Evolutionary conservation across 2,329 filamentous ascomycete genomes (phyloP).

Genomic region (Simplicillium sp.): DNA sequence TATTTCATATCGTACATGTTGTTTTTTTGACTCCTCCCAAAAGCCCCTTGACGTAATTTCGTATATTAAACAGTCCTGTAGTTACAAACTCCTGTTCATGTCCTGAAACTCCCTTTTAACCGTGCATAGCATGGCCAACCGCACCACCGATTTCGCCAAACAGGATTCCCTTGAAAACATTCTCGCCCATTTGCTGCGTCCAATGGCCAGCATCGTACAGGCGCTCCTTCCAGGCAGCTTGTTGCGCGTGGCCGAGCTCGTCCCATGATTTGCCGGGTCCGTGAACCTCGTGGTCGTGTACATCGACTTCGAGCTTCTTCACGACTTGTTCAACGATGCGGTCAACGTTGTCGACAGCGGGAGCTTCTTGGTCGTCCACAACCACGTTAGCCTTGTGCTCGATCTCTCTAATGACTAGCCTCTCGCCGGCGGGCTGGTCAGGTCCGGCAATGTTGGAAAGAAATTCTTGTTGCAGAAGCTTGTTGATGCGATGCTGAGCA

Average conservation of each 20-base stretch:
- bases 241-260: conserved; percentile 54
- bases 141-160: conserved; percentile 63
- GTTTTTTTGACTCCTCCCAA: too few species aligned
- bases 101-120: conserved; percentile 14
- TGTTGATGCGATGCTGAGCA: conserved; percentile 13
- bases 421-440: conserved; percentile 22
- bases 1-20: too few species aligned
- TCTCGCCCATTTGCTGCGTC: conserved; percentile 70
- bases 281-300: conserved; percentile 37
- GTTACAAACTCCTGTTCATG: too few species aligned
- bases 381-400: conserved; percentile 6
- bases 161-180: conserved; percentile 65
- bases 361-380: conserved; percentile 9
- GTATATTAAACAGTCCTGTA: too few species aligned
- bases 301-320: conserved; percentile 26
- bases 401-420: conserved; percentile 26
- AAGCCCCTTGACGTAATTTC: too few species aligned
- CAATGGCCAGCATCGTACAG: conserved; percentile 66
- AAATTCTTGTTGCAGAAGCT: conserved; percentile 20
- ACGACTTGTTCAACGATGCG: neutral
- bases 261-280: conserved; percentile 58
- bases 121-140: conserved; percentile 43
- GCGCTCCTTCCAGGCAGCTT: conserved; percentile 58
- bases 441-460: conserved; percentile 26
- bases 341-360: conserved; percentile 3